Base-by-base conservation (phyloP, 1,284 basidiomycete species). In the Phlebopus sp. region DNA sequence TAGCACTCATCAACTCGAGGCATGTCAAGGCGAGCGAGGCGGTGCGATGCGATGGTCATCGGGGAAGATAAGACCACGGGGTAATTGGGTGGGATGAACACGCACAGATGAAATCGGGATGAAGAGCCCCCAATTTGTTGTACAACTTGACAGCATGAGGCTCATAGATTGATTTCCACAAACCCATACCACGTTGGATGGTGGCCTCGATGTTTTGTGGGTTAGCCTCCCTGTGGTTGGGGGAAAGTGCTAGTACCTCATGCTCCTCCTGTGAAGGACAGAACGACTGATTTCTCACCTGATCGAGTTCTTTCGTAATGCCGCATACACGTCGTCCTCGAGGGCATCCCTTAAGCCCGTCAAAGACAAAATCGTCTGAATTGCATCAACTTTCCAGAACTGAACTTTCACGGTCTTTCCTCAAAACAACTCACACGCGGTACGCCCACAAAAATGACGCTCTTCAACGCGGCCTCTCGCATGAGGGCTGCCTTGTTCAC, bases 401-500 rank as follows among this genome's bases (percentile, higher is more conserved):
- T 19, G 42, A 39, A 49, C 29, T 38, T 34, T 46, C 34, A 19
- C 31, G 25, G 37, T 43, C 36, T 58, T 54, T 41, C 51, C 45
- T 44, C n/a, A n/a, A 41, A 31, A 34, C 17, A 11, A 58, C 52
- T 57, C 54, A 92, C 90, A 68, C 90, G 81, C 56, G 92, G 92
- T 47, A 96, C 92, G 35, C 94, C 94, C 54, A 92, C 83, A 67
- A 97, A 94, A 56, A 94, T 90, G 62, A 88, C 85, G 59, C 91
- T 94, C 73, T 99, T 98, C 64, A 99, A 67, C 4, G 92, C 92
- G 8, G 89, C 83, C 73, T 99, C 96, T 44, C 96, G 81, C 82
- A 98, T 94, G 57, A 94, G 68, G 54, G 82, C 87, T 55, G 90
- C 91, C 58, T 79, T 84, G 64, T 79, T 78, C 54, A 86, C 73